Evolutionary conservation across 2,329 filamentous ascomycete genomes (phyloP).

Genomic region (Colletotrichum lentis): DNA sequence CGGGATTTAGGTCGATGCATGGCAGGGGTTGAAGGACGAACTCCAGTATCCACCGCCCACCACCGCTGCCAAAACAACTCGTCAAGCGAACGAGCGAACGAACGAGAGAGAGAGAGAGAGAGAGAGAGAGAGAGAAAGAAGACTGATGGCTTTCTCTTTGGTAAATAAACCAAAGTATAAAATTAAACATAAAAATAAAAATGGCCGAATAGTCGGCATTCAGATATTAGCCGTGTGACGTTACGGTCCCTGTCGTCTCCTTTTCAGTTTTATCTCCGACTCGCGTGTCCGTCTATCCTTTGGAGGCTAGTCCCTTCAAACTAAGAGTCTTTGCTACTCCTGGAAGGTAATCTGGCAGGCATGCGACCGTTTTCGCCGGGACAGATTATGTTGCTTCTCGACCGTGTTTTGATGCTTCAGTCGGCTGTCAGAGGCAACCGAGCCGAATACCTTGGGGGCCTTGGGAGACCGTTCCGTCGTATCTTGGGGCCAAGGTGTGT

Average conservation of each 20-base stretch:
- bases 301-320: not conserved
- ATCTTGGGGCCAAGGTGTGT: constrained; percentile 9
- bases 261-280: constrained; percentile 34
- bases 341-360: not conserved
- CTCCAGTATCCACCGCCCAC: constrained; percentile 2
- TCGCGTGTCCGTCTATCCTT: constrained; percentile 20
- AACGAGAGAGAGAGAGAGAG: too few relatives aligned
- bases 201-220: constrained; percentile 4
- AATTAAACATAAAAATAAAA: too few relatives aligned
- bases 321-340: not conserved
- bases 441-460: not conserved
- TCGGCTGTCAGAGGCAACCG: constrained; percentile 24
- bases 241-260: constrained; percentile 25
- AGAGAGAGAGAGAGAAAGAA: too few relatives aligned
- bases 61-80: constrained; percentile 22
- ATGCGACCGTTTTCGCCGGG: not conserved
- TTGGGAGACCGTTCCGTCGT: not conserved
- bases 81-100: constrained; percentile 2
- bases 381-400: not conserved
- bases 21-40: constrained; percentile 17
- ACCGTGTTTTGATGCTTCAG: constrained; percentile 13
- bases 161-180: not conserved
- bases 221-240: constrained; percentile 20
- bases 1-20: constrained; percentile 20
- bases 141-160: constrained; percentile 2